Conservation (phyloP, 75 land plant genomes). For the Selaginella tamariscina region DNA sequence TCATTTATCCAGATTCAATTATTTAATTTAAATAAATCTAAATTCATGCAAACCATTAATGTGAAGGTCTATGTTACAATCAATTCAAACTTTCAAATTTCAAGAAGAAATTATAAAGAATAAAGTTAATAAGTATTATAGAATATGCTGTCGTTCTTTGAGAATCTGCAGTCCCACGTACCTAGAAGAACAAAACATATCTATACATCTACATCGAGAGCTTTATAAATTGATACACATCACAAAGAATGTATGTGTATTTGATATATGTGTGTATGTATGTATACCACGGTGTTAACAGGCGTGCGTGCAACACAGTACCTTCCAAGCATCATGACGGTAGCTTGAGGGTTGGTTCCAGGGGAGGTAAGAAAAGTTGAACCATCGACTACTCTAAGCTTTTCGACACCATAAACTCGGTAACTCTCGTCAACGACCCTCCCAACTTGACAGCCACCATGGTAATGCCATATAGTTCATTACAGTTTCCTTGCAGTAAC, state of each 20-base stretch:
- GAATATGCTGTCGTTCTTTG: too few species aligned
- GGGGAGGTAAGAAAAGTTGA: constrained; percentile 47
- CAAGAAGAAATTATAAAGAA: too few species aligned
- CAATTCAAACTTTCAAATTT: too few species aligned
- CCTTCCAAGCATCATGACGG: constrained; percentile 80
- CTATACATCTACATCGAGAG: neutral
- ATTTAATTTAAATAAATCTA: too few species aligned
- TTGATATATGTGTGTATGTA: neutral
- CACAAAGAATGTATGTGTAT: neutral
- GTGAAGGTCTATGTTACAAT: too few species aligned
- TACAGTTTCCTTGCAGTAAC: constrained; percentile 56
- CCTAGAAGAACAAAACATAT: constrained; percentile 23
- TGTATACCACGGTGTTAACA: neutral
- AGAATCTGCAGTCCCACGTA: constrained; percentile 42
- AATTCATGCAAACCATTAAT: too few species aligned
- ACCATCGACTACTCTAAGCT: constrained; percentile 57
- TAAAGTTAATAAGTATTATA: too few species aligned
- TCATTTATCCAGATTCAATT: too few species aligned
- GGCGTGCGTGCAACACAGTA: neutral
- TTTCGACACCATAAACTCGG: constrained; percentile 38
- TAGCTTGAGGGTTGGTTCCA: constrained; percentile 75
- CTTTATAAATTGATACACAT: neutral
- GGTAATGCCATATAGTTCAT: constrained; percentile 82
- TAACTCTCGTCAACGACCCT: constrained; percentile 48
- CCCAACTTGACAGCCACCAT: constrained; percentile 68